phyloP scores from a whole-genome alignment of 176 grass and related monocot genomes.

The Raddia distichophylla region DNA sequence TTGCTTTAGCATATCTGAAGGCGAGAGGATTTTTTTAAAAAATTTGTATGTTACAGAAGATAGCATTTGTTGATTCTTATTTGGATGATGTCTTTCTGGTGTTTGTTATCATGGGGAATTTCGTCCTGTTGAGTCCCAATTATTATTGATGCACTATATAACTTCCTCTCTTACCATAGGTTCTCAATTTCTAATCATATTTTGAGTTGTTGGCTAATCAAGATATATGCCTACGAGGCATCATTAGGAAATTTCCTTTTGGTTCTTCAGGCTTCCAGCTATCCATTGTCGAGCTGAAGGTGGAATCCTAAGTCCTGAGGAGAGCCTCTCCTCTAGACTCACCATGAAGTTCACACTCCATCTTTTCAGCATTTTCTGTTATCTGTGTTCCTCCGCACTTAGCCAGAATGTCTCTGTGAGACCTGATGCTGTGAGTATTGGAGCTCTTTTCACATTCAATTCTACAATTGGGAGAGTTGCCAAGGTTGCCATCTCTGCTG shows the following conservation, averaged over 20 bases:
- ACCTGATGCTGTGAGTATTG: constrained; percentile 59
- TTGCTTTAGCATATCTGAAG: constrained; percentile 30
- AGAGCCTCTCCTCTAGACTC: constrained; percentile 14
- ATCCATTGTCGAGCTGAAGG: constrained; percentile 24
- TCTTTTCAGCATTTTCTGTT: constrained; percentile 46
- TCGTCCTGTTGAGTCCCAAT: constrained; percentile 3
- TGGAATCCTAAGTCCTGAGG: constrained; percentile 32
- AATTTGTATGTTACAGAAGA: constrained; percentile 27
- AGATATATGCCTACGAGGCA: constrained; percentile 24
- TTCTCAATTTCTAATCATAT: not conserved
- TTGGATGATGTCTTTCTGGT: constrained; percentile 17
- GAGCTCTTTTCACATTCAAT: constrained; percentile 68
- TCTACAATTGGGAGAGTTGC: constrained; percentile 82
- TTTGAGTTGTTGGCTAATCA: not conserved
- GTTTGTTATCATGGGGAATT: constrained; percentile 6
- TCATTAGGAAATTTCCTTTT: constrained; percentile 31
- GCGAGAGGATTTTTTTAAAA: constrained; percentile 14
- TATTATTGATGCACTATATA: constrained; percentile 11
- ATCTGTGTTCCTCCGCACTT: constrained; percentile 39
- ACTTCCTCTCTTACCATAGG: not conserved
- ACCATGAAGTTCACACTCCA: constrained; percentile 47
- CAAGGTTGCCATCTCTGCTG: constrained; percentile 68
- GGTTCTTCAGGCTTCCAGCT: constrained; percentile 35
- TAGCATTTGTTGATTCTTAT: constrained; percentile 13
- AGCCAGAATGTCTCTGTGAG: constrained; percentile 42